Evolutionary conservation across 2,329 filamentous ascomycete genomes (phyloP).

Genomic region (Graphilbum ipis-grandicollis): DNA sequence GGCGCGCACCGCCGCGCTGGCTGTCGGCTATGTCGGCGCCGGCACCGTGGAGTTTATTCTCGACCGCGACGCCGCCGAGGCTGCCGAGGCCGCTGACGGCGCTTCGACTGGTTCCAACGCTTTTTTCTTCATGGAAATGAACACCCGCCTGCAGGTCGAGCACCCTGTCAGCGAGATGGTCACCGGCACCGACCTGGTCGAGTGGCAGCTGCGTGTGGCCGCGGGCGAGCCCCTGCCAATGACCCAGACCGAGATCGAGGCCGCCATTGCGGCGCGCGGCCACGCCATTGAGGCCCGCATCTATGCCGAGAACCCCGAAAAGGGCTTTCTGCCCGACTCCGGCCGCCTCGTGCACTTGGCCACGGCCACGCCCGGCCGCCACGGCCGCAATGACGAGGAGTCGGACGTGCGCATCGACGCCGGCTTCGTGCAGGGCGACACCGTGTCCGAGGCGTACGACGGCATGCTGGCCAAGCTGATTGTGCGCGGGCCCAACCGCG

Average conservation of each 20-base stretch:
- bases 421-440: conserved; percentile 80
- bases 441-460: conserved; percentile 87
- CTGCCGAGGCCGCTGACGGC: too few species aligned
- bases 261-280: conserved; percentile 54
- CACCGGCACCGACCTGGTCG: conserved; percentile 59
- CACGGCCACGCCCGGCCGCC: conserved; percentile 31
- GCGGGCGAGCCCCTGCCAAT: conserved; percentile 39
- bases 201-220: conserved; percentile 80
- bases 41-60: conserved; percentile 86
- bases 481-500: conserved; percentile 61
- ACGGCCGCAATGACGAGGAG: conserved; percentile 16
- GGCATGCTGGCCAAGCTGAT: conserved; percentile 99
- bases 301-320: conserved; percentile 87
- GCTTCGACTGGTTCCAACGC: conserved; percentile 21
- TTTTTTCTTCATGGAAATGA: conserved; percentile 74
- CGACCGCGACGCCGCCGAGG: conserved; percentile 58
- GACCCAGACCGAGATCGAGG: conserved; percentile 48
- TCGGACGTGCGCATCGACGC: conserved; percentile 79
- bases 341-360: conserved; percentile 71
- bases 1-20: conserved; percentile 48
- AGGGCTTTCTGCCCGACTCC: conserved; percentile 86
- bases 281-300: conserved; percentile 92
- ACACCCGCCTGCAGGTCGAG: conserved; percentile 86
- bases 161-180: conserved; percentile 74
- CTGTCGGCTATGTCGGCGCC: conserved; percentile 74